A percentile compares a stretch with the other conserved stretches of the same genome.
These are phyloP conservation scores for Brettanomyces nanus DNA, from an alignment of 805 yeast species.

Conservation along the genomic window DNA sequence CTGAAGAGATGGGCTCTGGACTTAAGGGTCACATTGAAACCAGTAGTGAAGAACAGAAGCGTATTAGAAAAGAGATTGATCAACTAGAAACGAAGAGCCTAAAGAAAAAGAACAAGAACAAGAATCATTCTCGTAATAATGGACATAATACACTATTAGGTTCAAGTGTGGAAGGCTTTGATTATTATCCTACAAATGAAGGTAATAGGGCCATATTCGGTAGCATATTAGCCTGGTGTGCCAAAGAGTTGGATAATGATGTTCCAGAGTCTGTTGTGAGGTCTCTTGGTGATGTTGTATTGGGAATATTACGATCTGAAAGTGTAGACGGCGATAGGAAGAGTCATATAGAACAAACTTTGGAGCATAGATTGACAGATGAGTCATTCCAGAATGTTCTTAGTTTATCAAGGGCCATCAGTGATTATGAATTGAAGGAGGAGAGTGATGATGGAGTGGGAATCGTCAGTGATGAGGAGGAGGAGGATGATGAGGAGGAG, in stretches of 20 bases:
- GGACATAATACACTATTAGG: constrained; percentile 24
- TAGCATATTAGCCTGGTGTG: constrained; percentile 51
- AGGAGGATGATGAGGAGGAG: constrained; percentile 26
- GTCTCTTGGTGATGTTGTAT: constrained; percentile 61
- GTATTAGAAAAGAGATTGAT: constrained; percentile 7
- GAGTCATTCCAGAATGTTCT: constrained; percentile 39
- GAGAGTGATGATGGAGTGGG: constrained; percentile 30
- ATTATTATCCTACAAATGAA: constrained; percentile 56
- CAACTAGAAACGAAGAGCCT: constrained; percentile 6
- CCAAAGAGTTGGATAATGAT: constrained; percentile 51
- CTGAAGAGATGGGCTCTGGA: constrained; percentile 55
- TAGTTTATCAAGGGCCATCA: constrained; percentile 36
- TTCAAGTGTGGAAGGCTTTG: constrained; percentile 37
- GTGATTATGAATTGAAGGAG: constrained; percentile 34
- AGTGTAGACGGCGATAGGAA: constrained; percentile 36
- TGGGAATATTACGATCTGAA: constrained; percentile 47
- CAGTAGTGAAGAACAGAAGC: constrained; percentile 13
- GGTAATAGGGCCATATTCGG: constrained; percentile 46
- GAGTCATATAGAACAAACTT: constrained; percentile 40
- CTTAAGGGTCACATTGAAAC: constrained; percentile 11
- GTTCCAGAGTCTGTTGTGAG: constrained; percentile 65
- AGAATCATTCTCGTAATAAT: background rate
- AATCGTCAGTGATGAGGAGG: constrained; percentile 31
- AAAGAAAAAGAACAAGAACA: constrained; percentile 7
- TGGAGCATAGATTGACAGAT: constrained; percentile 35